Conservation (phyloP, 2,329 filamentous ascomycete genomes). For the Eurotiales sp. region DNA sequence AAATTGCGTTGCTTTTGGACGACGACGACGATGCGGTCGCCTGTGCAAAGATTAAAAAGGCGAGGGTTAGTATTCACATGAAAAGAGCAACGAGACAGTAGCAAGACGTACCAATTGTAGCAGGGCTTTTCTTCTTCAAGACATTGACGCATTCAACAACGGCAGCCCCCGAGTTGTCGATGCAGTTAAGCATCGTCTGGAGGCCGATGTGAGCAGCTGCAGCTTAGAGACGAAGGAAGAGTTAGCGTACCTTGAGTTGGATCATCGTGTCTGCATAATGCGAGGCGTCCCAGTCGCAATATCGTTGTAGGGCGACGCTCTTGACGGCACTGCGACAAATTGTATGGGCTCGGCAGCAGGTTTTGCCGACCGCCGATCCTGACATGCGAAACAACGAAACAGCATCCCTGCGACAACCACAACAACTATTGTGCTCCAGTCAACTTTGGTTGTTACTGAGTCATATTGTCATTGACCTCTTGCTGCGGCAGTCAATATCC, state of each 20-base stretch:
- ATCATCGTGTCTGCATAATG: conserved; percentile 66
- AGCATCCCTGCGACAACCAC: neutral
- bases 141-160: conserved; percentile 95
- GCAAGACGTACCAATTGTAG: conserved; percentile 82
- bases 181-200: conserved; percentile 96
- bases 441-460: too few species aligned
- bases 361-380: conserved; percentile 25
- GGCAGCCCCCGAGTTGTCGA: conserved; percentile 98
- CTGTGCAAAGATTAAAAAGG: too few species aligned
- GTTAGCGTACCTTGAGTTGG: conserved; percentile 67
- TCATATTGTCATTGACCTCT: too few species aligned
- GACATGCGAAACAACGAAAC: too few species aligned
- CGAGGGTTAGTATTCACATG: too few species aligned
- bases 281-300: conserved; percentile 14
- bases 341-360: conserved; percentile 19
- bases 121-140: conserved; percentile 79
- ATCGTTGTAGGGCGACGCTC: neutral
- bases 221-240: neutral
- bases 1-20: conserved; percentile 91
- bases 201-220: neutral
- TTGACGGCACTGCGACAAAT: too few species aligned
- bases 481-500: too few species aligned
- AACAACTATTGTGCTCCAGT: too few species aligned
- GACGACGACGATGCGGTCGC: conserved; percentile 94
- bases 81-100: too few species aligned